phyloP scores from a whole-genome alignment of 345 rosid species.

The Mallotus nudiflorus region DNA sequence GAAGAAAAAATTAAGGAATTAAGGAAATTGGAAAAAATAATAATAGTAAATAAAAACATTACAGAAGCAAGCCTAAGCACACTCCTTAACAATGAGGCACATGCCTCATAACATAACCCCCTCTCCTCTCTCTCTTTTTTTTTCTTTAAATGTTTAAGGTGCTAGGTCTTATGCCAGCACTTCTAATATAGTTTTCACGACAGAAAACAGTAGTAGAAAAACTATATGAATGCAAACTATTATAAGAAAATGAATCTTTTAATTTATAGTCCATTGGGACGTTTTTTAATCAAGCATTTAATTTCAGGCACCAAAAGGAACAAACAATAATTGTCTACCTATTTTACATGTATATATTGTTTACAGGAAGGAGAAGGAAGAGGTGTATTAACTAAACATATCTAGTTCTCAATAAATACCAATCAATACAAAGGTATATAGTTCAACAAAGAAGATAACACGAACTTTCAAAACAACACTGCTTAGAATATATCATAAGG shows the following conservation, averaged over 20 bases:
- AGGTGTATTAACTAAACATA: not conserved
- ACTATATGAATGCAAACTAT: not conserved
- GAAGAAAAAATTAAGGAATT: too few species aligned
- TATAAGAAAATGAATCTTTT: not conserved
- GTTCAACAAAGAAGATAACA: not conserved
- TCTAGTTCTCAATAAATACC: not conserved
- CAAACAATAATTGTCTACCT: too few species aligned
- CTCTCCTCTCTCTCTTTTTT: too few species aligned
- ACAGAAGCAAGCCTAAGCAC: too few species aligned
- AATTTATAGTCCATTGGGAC: not conserved
- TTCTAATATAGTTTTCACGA: not conserved
- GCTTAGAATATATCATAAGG: not conserved
- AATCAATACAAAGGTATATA: not conserved
- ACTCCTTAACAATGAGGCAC: too few species aligned
- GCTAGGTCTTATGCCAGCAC: too few species aligned
- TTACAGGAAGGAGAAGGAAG: not conserved
- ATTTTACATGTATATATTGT: too few species aligned
- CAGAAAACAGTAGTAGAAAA: not conserved
- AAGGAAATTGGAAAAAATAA: too few species aligned
- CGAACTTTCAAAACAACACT: not conserved
- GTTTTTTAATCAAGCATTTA: too few species aligned
- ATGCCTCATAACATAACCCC: too few species aligned
- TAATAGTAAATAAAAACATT: too few species aligned
- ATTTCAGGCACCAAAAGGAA: not conserved
- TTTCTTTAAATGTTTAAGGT: too few species aligned